These are phyloP conservation scores for Fusarium abutilonis DNA, from an alignment of 2,329 filamentous ascomycete genomes.

Conservation along the genomic window DNA sequence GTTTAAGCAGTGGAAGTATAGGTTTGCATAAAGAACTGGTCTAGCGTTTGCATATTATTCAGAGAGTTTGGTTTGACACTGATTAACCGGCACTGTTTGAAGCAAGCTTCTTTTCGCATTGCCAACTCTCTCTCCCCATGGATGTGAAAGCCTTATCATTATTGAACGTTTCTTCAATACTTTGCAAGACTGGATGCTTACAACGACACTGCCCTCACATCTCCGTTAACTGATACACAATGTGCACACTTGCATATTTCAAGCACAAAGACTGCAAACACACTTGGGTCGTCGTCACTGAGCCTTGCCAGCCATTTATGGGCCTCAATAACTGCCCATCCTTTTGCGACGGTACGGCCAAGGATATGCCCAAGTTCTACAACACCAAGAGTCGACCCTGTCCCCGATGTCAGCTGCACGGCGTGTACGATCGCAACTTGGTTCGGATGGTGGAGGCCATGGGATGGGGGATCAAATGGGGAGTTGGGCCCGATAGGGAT, in stretches of 20 bases:
- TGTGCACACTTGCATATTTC: conserved; percentile 62
- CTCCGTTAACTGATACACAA: conserved; percentile 39
- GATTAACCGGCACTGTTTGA: conserved; percentile 16
- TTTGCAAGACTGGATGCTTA: background rate
- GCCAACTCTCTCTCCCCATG: background rate
- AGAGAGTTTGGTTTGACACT: conserved; percentile 6
- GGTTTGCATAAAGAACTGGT: conserved; percentile 5
- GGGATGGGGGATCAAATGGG: conserved; percentile 58
- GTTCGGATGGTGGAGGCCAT: conserved; percentile 58
- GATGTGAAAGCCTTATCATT: background rate
- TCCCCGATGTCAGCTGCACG: conserved; percentile 54
- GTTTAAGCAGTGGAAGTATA: background rate
- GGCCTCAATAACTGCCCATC: conserved; percentile 61
- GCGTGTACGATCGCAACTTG: conserved; percentile 59
- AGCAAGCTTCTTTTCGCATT: conserved; percentile 1
- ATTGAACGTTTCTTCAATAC: background rate
- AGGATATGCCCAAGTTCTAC: conserved; percentile 50
- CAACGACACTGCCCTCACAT: background rate
- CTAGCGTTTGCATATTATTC: conserved; percentile 11
- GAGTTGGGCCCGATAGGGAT: conserved; percentile 55
- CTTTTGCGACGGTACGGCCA: conserved; percentile 54
- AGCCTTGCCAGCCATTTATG: conserved; percentile 59
- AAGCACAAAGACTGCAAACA: conserved; percentile 61
- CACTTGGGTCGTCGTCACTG: conserved; percentile 60
- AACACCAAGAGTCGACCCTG: conserved; percentile 53